A percentile compares a stretch with the other conserved stretches of the same genome.
Evolutionary conservation across 805 yeast genomes (phyloP).

Genomic region (Starmerella vitae): DNA sequence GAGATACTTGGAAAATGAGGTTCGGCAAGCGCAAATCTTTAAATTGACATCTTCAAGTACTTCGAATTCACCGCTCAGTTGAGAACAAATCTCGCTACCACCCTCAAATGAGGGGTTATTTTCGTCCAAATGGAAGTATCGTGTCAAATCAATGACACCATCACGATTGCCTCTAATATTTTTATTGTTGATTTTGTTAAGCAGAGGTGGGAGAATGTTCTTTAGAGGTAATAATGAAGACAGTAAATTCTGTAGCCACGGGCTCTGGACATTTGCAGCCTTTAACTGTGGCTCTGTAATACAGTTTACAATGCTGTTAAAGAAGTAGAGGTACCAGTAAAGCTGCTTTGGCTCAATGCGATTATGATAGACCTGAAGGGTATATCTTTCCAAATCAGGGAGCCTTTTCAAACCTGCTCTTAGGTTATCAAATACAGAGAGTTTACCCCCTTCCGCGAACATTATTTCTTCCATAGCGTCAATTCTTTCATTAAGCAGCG

Average conservation of each 20-base stretch:
- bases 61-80: constrained; percentile 6
- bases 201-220: constrained; percentile 21
- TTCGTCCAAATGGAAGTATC: constrained; percentile 5
- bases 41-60: constrained; percentile 23
- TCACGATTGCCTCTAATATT: constrained; percentile 9
- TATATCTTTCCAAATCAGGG: constrained; percentile 47
- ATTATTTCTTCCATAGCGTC: constrained; percentile 44
- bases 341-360: constrained; percentile 48
- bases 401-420: constrained; percentile 24
- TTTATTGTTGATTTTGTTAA: constrained; percentile 19
- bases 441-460: constrained; percentile 6
- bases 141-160: constrained; percentile 1
- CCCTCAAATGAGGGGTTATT: neutral
- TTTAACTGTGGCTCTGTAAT: constrained; percentile 18
- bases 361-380: constrained; percentile 48
- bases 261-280: constrained; percentile 25
- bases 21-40: constrained; percentile 35
- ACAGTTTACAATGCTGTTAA: constrained; percentile 27
- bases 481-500: constrained; percentile 44
- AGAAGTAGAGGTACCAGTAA: constrained; percentile 37
- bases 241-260: constrained; percentile 31
- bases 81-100: neutral
- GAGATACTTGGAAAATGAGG: constrained; percentile 42
- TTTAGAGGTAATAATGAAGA: constrained; percentile 29
- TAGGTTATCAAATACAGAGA: constrained; percentile 23